A percentile compares a stretch with the other conserved stretches of the same genome.
These are phyloP conservation scores for Penicillium sp. DNA, from an alignment of 2,329 filamentous ascomycete genomes.

Conservation along the genomic window DNA sequence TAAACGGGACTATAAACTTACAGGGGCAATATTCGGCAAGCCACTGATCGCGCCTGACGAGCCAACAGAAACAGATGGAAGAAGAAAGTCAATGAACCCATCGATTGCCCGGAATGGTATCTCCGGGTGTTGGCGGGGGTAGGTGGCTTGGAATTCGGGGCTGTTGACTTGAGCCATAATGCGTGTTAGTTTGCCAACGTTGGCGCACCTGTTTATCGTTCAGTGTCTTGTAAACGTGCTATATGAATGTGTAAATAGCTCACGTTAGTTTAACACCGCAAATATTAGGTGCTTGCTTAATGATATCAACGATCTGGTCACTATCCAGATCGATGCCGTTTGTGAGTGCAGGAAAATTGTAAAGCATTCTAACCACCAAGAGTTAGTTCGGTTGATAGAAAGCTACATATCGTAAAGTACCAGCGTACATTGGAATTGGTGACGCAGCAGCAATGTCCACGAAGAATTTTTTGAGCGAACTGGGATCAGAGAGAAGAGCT, in stretches of 20 bases:
- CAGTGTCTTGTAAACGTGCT: background rate
- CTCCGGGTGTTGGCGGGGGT: constrained; percentile 2
- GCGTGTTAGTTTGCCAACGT: constrained; percentile 7
- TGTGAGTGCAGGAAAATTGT: constrained; percentile 1
- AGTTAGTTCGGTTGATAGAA: background rate
- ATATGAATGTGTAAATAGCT: background rate
- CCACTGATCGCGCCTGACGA: constrained; percentile 6
- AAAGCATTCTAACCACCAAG: background rate
- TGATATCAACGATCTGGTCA: background rate
- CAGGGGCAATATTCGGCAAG: constrained; percentile 6
- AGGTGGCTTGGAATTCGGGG: background rate
- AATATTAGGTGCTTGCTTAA: background rate
- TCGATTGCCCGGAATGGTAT: constrained; percentile 8
- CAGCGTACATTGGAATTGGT: background rate
- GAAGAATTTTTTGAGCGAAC: background rate
- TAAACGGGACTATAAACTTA: background rate
- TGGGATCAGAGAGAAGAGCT: background rate
- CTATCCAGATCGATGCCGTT: constrained; percentile 2
- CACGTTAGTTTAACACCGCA: constrained; percentile 7
- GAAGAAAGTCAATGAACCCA: constrained; percentile 10
- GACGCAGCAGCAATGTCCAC: constrained; percentile 1
- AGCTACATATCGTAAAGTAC: background rate
- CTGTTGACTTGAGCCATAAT: constrained; percentile 7
- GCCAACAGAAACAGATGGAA: constrained; percentile 4
- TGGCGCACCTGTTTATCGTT: background rate